Evolutionary conservation across 2,329 filamentous ascomycete genomes (phyloP).

Genomic region (Raffaelea deltoideospora): DNA sequence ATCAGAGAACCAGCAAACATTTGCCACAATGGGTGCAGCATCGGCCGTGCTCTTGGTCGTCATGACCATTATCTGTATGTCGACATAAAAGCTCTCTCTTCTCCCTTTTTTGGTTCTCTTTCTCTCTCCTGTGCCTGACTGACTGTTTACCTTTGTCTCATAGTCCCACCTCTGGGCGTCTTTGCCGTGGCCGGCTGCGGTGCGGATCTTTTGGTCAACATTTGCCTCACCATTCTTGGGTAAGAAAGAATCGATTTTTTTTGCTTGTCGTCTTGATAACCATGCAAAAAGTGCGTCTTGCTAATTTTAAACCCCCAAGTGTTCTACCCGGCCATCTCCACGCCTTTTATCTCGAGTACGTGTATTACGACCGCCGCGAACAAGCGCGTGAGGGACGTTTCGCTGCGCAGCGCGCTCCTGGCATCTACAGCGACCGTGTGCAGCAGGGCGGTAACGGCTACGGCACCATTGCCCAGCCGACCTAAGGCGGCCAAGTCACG

Average conservation of each 20-base stretch:
- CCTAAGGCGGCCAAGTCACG: slow-evolving; percentile 1
- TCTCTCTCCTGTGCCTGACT: background rate
- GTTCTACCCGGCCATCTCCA: slow-evolving; percentile 67
- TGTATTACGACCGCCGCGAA: slow-evolving; percentile 64
- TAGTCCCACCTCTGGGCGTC: slow-evolving; percentile 53
- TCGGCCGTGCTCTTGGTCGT: slow-evolving; percentile 34
- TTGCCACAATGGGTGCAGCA: slow-evolving; percentile 29
- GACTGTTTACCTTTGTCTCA: background rate
- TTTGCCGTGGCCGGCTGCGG: slow-evolving; percentile 51
- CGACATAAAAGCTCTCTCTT: background rate
- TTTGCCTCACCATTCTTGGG: slow-evolving; percentile 50
- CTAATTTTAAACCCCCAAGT: slow-evolving; percentile 17
- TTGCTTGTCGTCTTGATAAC: too few relatives aligned
- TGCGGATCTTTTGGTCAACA: slow-evolving; percentile 49
- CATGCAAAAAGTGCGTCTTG: too few relatives aligned
- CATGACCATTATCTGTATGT: slow-evolving; percentile 37
- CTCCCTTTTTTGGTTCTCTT: background rate
- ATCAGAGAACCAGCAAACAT: background rate
- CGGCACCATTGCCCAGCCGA: slow-evolving; percentile 9
- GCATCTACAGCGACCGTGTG: slow-evolving; percentile 59
- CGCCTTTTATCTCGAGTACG: slow-evolving; percentile 68
- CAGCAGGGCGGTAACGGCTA: slow-evolving; percentile 51
- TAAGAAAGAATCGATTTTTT: slow-evolving; percentile 16
- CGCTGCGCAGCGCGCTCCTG: slow-evolving; percentile 41
- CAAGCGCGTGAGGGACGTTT: slow-evolving; percentile 42